Conservation (phyloP, 2,329 filamentous ascomycete genomes). For the Colletotrichum salicis region DNA sequence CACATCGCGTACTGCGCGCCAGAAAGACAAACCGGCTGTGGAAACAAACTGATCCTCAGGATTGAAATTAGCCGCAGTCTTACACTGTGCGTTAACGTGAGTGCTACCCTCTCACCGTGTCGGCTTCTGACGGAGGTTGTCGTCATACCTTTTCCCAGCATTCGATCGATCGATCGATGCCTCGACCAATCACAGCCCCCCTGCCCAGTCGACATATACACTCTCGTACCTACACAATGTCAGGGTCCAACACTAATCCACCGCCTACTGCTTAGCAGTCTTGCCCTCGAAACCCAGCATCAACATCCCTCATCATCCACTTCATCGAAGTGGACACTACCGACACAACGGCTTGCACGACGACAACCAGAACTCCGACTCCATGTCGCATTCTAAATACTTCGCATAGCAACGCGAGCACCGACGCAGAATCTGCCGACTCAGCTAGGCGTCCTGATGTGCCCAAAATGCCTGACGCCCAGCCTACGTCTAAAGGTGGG, state of each 20-base stretch:
- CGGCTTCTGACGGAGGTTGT: conserved; percentile 11
- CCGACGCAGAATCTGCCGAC: not conserved
- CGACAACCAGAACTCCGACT: not conserved
- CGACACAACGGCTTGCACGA: conserved; percentile 10
- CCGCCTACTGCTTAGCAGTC: not conserved
- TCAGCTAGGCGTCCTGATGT: conserved; percentile 31
- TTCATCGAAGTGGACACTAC: not conserved
- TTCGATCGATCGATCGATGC: conserved; percentile 48
- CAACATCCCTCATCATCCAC: not conserved
- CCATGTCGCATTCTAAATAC: not conserved
- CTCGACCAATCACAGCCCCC: conserved; percentile 40
- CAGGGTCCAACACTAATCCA: not conserved
- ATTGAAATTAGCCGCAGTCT: not conserved
- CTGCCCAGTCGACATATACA: conserved; percentile 12
- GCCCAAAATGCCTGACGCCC: conserved; percentile 44
- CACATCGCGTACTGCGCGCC: not conserved
- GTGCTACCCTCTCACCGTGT: conserved; percentile 14
- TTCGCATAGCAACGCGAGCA: not conserved
- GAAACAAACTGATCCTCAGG: not conserved
- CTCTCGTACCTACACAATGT: conserved; percentile 15
- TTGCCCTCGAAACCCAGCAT: not conserved
- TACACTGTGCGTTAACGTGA: not conserved
- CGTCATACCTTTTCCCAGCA: conserved; percentile 24
- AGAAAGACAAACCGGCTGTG: too few relatives aligned
- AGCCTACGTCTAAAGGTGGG: conserved; percentile 39